Evolutionary conservation across 805 yeast genomes (phyloP).

Genomic region (Wickerhamiella australiensis): DNA sequence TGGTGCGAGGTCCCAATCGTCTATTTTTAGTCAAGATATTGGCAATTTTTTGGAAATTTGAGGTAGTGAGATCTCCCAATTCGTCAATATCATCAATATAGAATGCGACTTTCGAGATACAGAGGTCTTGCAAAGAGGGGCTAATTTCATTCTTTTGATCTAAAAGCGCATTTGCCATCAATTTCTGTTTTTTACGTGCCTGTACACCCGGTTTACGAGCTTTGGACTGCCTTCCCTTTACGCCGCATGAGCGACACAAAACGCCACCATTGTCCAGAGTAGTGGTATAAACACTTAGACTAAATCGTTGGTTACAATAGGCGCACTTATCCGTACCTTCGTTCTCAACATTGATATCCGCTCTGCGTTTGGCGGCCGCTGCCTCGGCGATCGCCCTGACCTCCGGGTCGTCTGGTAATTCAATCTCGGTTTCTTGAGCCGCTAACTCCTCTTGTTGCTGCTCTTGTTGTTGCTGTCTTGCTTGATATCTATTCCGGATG

Average conservation of each 20-base stretch:
- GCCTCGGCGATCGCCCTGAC: slow-evolving; percentile 22
- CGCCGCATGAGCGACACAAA: slow-evolving; percentile 56
- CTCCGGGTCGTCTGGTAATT: slow-evolving; percentile 21
- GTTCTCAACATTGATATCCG: slow-evolving; percentile 17
- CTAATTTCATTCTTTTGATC: slow-evolving; percentile 58
- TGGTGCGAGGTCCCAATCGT: slow-evolving; percentile 58
- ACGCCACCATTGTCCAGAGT: slow-evolving; percentile 33
- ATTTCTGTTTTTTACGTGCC: slow-evolving; percentile 63
- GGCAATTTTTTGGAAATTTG: slow-evolving; percentile 58
- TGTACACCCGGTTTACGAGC: slow-evolving; percentile 39
- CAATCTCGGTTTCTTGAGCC: slow-evolving; percentile 8
- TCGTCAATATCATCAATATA: slow-evolving; percentile 65
- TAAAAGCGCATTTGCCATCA: slow-evolving; percentile 70
- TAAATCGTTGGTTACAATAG: slow-evolving; percentile 47
- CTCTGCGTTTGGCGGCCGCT: slow-evolving; percentile 22
- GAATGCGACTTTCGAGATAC: slow-evolving; percentile 54
- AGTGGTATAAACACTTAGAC: slow-evolving; percentile 55
- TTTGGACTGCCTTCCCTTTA: slow-evolving; percentile 26
- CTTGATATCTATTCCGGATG: slow-evolving; percentile 37
- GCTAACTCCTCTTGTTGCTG: slow-evolving; percentile 19
- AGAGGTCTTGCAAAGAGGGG: slow-evolving; percentile 60
- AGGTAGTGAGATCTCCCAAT: slow-evolving; percentile 74
- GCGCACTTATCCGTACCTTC: slow-evolving; percentile 52
- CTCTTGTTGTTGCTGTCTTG: slow-evolving; percentile 19
- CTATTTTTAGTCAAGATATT: slow-evolving; percentile 73